These are phyloP conservation scores for Magnaporthiopsis rhizophila DNA, from an alignment of 2,329 filamentous ascomycete species.

Conservation along the genomic window DNA sequence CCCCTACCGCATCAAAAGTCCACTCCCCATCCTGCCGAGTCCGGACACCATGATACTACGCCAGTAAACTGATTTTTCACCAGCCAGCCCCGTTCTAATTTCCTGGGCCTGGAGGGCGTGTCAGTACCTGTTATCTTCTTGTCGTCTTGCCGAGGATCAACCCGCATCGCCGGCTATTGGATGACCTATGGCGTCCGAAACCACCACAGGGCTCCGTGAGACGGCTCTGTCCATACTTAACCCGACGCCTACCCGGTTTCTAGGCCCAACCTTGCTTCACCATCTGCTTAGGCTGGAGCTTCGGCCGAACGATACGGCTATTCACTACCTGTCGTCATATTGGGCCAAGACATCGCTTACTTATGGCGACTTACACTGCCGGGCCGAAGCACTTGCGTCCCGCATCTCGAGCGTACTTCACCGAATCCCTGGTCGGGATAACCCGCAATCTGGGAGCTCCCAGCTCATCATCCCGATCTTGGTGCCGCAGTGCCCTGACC, in stretches of 20 bases:
- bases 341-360: constrained; percentile 40
- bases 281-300: constrained; percentile 47
- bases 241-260: constrained; percentile 28
- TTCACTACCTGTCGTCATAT: constrained; percentile 53
- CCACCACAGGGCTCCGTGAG: not conserved
- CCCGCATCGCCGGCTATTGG: not conserved
- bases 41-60: not conserved
- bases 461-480: constrained; percentile 64
- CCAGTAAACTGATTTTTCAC: not conserved
- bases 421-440: not conserved
- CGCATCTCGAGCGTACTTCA: constrained; percentile 28
- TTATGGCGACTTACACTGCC: constrained; percentile 54
- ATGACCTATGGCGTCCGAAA: not conserved
- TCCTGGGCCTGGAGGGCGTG: no score
- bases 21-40: not conserved
- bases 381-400: constrained; percentile 47
- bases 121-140: not conserved
- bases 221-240: constrained; percentile 37
- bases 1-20: not conserved
- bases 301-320: constrained; percentile 35
- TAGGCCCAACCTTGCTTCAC: constrained; percentile 40
- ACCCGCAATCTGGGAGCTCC: not conserved
- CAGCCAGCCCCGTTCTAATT: not conserved
- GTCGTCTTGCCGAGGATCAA: not conserved
- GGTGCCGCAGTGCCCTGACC: constrained; percentile 64